A percentile compares a stretch with the other conserved stretches of the same genome.
phyloP scores from a whole-genome alignment of 257 asterid species.

The Marsdenia floribunda region DNA sequence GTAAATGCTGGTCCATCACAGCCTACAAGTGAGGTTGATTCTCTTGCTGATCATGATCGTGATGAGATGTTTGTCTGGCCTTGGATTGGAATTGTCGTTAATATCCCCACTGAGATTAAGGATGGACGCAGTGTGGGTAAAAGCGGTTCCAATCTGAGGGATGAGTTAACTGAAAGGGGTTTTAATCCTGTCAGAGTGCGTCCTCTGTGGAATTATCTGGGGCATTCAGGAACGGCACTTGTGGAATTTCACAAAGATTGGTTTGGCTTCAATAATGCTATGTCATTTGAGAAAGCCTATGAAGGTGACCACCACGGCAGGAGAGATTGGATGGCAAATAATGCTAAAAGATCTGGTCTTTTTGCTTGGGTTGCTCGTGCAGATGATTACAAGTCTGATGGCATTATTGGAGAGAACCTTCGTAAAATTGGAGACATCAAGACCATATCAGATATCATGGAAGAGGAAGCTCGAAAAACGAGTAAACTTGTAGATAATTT shows the following conservation, averaged over 20 bases:
- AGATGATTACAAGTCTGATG: conserved; percentile 59
- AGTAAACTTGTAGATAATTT: conserved; percentile 60
- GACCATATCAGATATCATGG: conserved; percentile 68
- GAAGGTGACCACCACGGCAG: conserved; percentile 67
- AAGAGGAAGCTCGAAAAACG: conserved; percentile 71
- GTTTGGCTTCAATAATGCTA: conserved; percentile 73
- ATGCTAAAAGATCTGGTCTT: conserved; percentile 35
- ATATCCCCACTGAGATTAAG: conserved; percentile 49
- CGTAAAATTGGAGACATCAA: conserved; percentile 79
- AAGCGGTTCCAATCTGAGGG: conserved; percentile 78
- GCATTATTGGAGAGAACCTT: conserved; percentile 66
- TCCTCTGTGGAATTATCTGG: conserved; percentile 68
- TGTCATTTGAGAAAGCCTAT: conserved; percentile 69
- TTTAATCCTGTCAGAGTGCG: conserved; percentile 72
- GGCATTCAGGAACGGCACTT: conserved; percentile 79
- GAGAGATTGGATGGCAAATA: conserved; percentile 52
- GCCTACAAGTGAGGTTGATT: conserved; percentile 31
- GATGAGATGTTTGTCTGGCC: conserved; percentile 95
- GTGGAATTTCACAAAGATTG: conserved; percentile 82
- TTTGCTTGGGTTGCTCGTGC: conserved; percentile 93
- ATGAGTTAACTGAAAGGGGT: conserved; percentile 45
- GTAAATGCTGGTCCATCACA: conserved; percentile 40
- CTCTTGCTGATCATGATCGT: conserved; percentile 48
- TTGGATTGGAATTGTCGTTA: conserved; percentile 74
- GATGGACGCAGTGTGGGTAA: conserved; percentile 64